phyloP scores from a whole-genome alignment of 2,329 filamentous ascomycete genomes.

The Diplodia seriata region DNA sequence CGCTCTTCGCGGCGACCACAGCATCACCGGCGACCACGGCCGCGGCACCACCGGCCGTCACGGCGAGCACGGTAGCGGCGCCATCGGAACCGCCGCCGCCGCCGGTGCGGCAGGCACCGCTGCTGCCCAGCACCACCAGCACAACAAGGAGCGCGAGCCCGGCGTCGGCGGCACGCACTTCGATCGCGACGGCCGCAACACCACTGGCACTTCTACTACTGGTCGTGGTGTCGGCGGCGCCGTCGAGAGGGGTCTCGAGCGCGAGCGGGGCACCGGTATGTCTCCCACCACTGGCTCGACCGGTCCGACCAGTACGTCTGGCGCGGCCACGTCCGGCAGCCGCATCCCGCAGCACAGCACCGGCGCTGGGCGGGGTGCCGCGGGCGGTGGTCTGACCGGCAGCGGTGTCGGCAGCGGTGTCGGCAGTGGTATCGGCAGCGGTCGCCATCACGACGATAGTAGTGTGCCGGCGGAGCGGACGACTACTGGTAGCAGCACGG shows the following conservation, averaged over 20 bases:
- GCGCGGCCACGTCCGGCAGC: neutral
- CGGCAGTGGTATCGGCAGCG: neutral
- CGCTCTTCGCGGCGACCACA: neutral
- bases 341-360: constrained; percentile 34
- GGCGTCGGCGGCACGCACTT: neutral
- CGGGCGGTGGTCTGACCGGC: too few relatives aligned
- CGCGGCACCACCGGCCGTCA: constrained; percentile 1
- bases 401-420: neutral
- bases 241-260: neutral
- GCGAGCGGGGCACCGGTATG: neutral
- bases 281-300: neutral
- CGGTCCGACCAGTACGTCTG: neutral
- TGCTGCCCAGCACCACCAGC: constrained; percentile 12
- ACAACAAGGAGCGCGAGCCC: constrained; percentile 33
- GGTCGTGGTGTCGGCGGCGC: too few relatives aligned
- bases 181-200: neutral
- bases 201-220: neutral
- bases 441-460: neutral
- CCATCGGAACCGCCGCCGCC: constrained; percentile 33
- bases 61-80: neutral
- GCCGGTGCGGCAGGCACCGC: constrained; percentile 14
- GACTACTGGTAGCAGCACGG: constrained; percentile 17
- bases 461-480: neutral
- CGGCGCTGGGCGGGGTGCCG: neutral
- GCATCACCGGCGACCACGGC: neutral